Base-by-base conservation (phyloP, 345 rosid genomes). In the Erodium maritimum region DNA sequence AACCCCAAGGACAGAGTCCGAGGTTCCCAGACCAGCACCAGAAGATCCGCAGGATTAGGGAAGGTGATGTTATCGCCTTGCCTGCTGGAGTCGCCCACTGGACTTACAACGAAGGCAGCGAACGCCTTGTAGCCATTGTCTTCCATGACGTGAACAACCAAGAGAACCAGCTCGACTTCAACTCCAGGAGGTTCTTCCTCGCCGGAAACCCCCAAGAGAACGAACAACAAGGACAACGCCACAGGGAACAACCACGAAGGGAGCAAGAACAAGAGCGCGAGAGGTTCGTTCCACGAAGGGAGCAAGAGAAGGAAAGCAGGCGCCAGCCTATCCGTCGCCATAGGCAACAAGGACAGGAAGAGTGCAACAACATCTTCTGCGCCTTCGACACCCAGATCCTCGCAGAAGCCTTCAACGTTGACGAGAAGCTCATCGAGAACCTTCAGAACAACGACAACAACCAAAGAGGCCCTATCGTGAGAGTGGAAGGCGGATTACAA, bases 91-190 rank as follows among this genome's bases (percentile, higher is more conserved):
- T 61, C 0, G 64, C 72, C 14, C 69, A 67, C 20, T 69, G 80
- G 80, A 57, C 66, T 60, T 68, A 69, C 63, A 72, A 76, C 20
- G 80, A 76, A 2, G 77, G 68, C 7, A 19, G 46, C 34, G 70
- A 72, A 23, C 72, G 69, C n/a, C 69, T 72, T 23, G 42, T 76
- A 29, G 60, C 65, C 21, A 42, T 76, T 54, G 48, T 69, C 46
- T 22, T 76, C 12, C 5, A 57, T 14, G 70, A 72, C 52, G 64
- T 64, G 23, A 58, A 64, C 68, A 72, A 58, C 62, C 58, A 37
- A 11, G 58, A 22, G 21, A 72, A 72, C 66, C 77, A 72, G 65
- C 77, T 76, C 34, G 80, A 76, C 56, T 64, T 45, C 14, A 17
- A 55, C 52, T 23, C 33, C 57, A 54, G 60, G 52, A 46, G 54